Base-by-base conservation (phyloP, 805 yeast species). In the Ogataea allantospora region DNA sequence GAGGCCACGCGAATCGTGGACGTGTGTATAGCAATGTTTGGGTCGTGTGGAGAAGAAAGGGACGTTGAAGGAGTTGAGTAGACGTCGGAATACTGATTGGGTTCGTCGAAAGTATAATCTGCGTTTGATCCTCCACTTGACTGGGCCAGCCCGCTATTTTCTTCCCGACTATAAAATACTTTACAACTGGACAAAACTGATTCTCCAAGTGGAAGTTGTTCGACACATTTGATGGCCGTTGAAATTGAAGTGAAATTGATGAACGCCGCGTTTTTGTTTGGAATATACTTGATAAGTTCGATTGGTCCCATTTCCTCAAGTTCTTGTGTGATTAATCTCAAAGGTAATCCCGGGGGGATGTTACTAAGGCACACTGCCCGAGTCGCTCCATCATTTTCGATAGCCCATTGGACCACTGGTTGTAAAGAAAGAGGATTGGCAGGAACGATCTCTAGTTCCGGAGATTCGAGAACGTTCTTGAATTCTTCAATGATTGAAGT, bases 161-260 rank as follows among this genome's bases (percentile, higher is more conserved):
- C 38, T 34, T 60, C 65, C n/a, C 43, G 39, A 27, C 63, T 56
- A 43, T 62, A 62, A 35, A 51, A 57, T 3, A 57, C 48, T 27
- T 54, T 53, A 27, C 54, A 53, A 24, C 43, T 41, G 10, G 52
- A 38, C 26, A 58, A 43, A 2, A 42, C 22, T 6, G 57, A 46
- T 12, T 58, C 55, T 30, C 46, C 33, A n/a, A 56, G 28, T 8
- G 59, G 52, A 19, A 61, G 48, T 40, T 60, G 64, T 48, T 71
- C 71, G 33, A 64, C 68, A 30, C 68, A 60, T 42, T 66, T 67
- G 34, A 73, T 68, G 11, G 78, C 73, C 7, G 70, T 48, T 31
- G 70, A 70, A 22, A 73, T 70, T 18, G 73, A 65, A 3, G 70
- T 65, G 47, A 67, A 75, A 48, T 72, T 69, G 18, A 65, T 54